Base-by-base conservation (phyloP, 345 rosid species). In the Anacardium occidentale region DNA sequence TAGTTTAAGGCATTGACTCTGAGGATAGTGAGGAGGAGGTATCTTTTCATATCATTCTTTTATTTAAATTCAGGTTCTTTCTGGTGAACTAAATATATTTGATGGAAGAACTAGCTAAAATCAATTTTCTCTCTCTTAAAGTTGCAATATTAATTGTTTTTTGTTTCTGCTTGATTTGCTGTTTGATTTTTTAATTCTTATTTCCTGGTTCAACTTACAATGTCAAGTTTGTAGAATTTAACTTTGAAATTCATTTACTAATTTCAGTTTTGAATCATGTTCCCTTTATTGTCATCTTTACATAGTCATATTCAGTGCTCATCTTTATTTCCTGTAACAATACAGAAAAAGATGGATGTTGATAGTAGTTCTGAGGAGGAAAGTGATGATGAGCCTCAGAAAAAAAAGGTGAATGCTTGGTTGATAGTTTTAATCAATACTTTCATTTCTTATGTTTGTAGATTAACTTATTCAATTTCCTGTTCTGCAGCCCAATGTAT, bases 361-460 rank as follows among this genome's bases (percentile, higher is more conserved):
- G 81, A 72, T 37, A 25, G 65, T 50, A 68, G 72, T 55, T 68
- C 72, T 0, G 72, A 79, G 42, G 89, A 84, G 58, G 91, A 85
- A 40, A 78, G 80, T 45, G 84, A 84, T 62, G 89, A 85, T 0
- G 63, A 80, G 68, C 89, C 93, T 63, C 75, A 83, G 13, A 37
- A 11, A 7, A 88, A 84, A 61, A 88, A 87, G 87, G 88, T 82
- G 0, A 59, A 57, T 51, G 4, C 51, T 62, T 73, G 20, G 24
- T 17, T 57, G 6, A 45, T 47, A 9, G 10, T 5, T 40, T 58
- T 0, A 40, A 37, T 51, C 32, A 21, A 48, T 40, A 11, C 21
- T 53, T 4, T 15, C 44, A n/a, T 25, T 66, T 32, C 14, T 34
- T 50, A 3, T 53, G 5, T 63, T 26, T 48, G 10, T 55, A 47